A percentile compares a stretch with the other conserved stretches of the same genome.
Conservation (phyloP, 2,329 filamentous ascomycete genomes). For the Botryotinia globosa region DNA sequence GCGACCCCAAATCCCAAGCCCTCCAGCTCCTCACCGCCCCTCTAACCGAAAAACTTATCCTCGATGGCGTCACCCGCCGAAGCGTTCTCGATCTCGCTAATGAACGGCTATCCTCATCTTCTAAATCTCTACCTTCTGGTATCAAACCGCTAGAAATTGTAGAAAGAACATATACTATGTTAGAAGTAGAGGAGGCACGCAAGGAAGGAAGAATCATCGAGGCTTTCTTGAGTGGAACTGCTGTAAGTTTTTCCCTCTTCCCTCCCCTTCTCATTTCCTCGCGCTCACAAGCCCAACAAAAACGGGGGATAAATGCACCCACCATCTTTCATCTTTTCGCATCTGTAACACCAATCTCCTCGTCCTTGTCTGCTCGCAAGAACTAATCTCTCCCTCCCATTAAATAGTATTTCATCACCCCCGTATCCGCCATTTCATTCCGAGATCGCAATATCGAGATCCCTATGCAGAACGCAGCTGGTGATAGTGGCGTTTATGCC, state of each 20-base stretch:
- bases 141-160: constrained; percentile 63
- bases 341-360: neutral
- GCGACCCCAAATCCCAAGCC: neutral
- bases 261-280: neutral
- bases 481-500: constrained; percentile 53
- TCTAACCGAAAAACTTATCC: constrained; percentile 75
- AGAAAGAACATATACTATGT: constrained; percentile 78
- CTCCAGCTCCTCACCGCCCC: constrained; percentile 60
- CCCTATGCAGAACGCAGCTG: constrained; percentile 52
- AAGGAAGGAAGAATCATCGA: constrained; percentile 76
- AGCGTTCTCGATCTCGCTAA: constrained; percentile 73
- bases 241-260: constrained; percentile 53
- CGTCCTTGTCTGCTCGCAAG: neutral
- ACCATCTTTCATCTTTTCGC: neutral
- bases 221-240: constrained; percentile 82
- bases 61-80: constrained; percentile 79
- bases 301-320: neutral
- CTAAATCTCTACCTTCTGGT: constrained; percentile 23
- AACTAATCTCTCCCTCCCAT: neutral
- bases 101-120: constrained; percentile 52
- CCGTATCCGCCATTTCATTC: constrained; percentile 66
- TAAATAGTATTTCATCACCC: constrained; percentile 65
- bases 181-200: constrained; percentile 69
- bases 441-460: constrained; percentile 61
- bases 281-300: neutral